Conservation (phyloP, 2,329 filamentous ascomycete species). For the Venturiaceae sp. region DNA sequence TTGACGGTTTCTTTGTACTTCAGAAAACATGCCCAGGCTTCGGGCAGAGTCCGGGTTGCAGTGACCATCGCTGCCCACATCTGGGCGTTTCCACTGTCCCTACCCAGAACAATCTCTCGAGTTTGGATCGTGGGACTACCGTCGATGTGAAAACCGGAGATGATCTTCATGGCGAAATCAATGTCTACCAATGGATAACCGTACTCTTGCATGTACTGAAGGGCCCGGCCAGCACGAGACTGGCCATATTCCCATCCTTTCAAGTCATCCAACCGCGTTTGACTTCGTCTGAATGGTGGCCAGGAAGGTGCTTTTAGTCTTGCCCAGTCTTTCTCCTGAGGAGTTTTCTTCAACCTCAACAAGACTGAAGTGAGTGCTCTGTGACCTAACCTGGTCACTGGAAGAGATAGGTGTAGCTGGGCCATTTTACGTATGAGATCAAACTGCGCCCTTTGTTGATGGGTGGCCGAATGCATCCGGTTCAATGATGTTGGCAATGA, state of each 20-base stretch:
- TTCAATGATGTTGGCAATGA: conserved; percentile 35
- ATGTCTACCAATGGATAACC: conserved; percentile 43
- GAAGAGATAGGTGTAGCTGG: conserved; percentile 40
- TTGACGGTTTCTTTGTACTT: conserved; percentile 37
- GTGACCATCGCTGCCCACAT: conserved; percentile 49
- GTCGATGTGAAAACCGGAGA: conserved; percentile 55
- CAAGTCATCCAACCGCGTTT: conserved; percentile 48
- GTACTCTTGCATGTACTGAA: conserved; percentile 48
- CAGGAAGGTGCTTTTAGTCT: conserved; percentile 49
- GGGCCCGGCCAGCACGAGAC: conserved; percentile 45
- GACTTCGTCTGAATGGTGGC: conserved; percentile 57
- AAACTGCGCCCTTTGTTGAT: conserved; percentile 50
- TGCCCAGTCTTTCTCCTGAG: conserved; percentile 46
- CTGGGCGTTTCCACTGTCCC: conserved; percentile 14
- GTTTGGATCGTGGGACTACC: conserved; percentile 51
- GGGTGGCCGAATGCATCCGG: conserved; percentile 37
- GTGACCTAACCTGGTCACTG: conserved; percentile 49
- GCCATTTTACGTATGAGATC: conserved; percentile 48
- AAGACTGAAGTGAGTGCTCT: conserved; percentile 46
- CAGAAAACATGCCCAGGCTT: conserved; percentile 57
- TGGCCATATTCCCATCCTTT: conserved; percentile 46
- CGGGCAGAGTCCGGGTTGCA: conserved; percentile 49
- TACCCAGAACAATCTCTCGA: neutral
- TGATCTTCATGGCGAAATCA: conserved; percentile 44
- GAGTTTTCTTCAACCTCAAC: conserved; percentile 46